Evolutionary conservation across 768 basidiomycete species (phyloP), one percentile per base, ranked within the genome.

Genomic region (Melanogaster broomeanus): DNA sequence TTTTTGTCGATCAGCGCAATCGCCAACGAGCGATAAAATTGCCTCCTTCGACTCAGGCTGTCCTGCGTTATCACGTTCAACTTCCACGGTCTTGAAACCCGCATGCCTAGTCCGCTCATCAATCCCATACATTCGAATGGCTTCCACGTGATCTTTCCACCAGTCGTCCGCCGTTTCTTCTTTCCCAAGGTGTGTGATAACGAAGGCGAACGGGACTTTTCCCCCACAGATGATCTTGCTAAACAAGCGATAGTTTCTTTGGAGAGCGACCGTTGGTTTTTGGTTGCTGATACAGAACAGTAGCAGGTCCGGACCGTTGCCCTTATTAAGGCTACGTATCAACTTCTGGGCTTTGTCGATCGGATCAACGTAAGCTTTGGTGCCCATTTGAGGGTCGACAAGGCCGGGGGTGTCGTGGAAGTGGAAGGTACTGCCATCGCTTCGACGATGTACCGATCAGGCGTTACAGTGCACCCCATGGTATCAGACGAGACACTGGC

Each of bases 351-450:
- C 62, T 30, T 54, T 45, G 22, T 51, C 61, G 28, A 72, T 55
- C 4, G 61, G 67, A 38, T 53, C 52, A 24, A 60, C 19, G 33
- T 71, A 58, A 28, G 34, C 27, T 19, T 55, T 24, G 34, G 49
- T 38, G 8, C 60, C 60, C 47, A 59, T 56, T 6, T 48, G 51
- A 42, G 63, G 65, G 34, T 65, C 69, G 19, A 64, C 51, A 28
- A 72, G 66, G 33, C 70, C 71, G 18, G 60, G 66, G 15, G 72
- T 72, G 43, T 74, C 70, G 51, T 60, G 61, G 21, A 74, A 22
- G 45, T 56, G 53, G 30, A 72, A 64, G n/a, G 28, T 45, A 41
- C 38, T 55, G 11, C 55, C 60, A 1, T 47, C 48, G 63, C 62
- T 40, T 61, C 53, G 4, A 65, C 51, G 11, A 51, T 44, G 41